Evolutionary conservation across 352 stramenopile genomes (phyloP).

Genomic region (Phytophthora brassicae): DNA sequence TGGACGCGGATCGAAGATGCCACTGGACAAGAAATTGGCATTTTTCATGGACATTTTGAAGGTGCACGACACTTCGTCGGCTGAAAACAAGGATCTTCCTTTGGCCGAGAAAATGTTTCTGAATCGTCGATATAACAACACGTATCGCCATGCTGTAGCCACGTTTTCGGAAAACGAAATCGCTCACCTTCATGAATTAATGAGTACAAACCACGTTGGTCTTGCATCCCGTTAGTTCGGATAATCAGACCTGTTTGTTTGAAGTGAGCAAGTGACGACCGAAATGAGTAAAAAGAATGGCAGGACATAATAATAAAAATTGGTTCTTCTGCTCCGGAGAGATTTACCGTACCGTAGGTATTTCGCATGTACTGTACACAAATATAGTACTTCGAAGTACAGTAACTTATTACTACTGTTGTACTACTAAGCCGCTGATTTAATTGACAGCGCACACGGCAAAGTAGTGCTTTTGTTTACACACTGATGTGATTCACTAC

Average conservation of each 20-base stretch:
- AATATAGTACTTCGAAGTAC: no score
- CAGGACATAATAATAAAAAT: no score
- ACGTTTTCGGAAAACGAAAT: slow-evolving; percentile 28
- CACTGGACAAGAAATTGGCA: slow-evolving; percentile 25
- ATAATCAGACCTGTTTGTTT: neutral
- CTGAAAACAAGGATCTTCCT: slow-evolving; percentile 21
- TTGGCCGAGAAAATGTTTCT: slow-evolving; percentile 36
- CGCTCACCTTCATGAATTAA: slow-evolving; percentile 21
- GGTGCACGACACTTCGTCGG: slow-evolving; percentile 25
- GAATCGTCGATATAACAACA: slow-evolving; percentile 40
- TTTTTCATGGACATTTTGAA: slow-evolving; percentile 31
- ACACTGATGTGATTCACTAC: no score
- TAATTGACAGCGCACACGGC: no score
- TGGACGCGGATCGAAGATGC: slow-evolving; percentile 19
- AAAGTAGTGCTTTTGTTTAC: no score
- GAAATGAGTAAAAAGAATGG: neutral
- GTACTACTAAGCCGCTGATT: no score
- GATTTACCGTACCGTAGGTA: no score
- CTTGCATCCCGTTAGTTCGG: neutral
- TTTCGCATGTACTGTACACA: no score
- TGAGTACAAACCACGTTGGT: slow-evolving; percentile 25
- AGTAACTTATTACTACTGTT: no score
- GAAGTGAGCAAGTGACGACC: neutral
- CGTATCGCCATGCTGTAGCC: slow-evolving; percentile 28
- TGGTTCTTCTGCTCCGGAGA: neutral